Percentiles rank a stretch among this genome's conserved stretches.
Conservation (phyloP, 2,329 filamentous ascomycete species). For the Amauroascus verrucosus region DNA sequence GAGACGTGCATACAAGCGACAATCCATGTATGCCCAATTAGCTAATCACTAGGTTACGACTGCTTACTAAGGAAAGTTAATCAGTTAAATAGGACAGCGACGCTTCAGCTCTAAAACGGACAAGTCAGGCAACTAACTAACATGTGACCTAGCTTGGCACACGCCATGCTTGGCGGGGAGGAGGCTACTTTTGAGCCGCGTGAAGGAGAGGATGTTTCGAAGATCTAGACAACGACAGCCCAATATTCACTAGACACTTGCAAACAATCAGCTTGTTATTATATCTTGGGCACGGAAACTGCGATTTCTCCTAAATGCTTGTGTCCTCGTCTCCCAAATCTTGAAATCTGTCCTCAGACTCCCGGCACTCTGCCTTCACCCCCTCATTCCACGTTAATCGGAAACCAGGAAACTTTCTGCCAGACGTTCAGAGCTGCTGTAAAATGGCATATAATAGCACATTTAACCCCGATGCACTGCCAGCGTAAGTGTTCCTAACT, state of each 20-base stretch:
- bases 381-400: not conserved
- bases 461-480: conserved; percentile 89
- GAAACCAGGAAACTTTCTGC: not conserved
- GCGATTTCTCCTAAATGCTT: not conserved
- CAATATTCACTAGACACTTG: no score
- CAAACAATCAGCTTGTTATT: no score
- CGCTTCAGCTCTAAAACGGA: not conserved
- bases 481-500: conserved; percentile 54
- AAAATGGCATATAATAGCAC: conserved; percentile 87
- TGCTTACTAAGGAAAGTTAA: no score
- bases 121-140: not conserved
- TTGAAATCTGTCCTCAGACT: not conserved
- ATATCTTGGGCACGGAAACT: not conserved
- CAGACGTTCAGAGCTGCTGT: not conserved
- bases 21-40: not conserved
- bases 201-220: not conserved
- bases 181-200: not conserved
- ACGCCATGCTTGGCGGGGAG: conserved; percentile 5
- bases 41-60: no score
- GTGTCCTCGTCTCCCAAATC: not conserved
- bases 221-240: not conserved
- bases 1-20: no score
- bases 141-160: conserved; percentile 1
- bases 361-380: not conserved
- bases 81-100: not conserved